phyloP scores from a whole-genome alignment of 2,329 filamentous ascomycete species.

The Penicillium sp. region DNA sequence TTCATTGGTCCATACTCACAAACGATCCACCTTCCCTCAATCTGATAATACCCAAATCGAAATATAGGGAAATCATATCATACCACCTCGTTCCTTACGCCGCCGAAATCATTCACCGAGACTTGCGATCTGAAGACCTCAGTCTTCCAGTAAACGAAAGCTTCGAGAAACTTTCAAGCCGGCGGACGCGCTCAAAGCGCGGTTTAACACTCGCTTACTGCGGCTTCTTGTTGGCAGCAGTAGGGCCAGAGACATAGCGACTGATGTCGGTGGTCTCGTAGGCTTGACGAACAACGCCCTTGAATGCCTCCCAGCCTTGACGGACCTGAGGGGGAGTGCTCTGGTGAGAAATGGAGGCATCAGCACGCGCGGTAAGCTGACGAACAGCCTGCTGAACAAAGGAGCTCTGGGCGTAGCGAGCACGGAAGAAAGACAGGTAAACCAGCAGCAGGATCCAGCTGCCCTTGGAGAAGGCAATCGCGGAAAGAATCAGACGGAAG shows the following conservation, averaged over 20 bases:
- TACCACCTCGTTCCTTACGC: background rate
- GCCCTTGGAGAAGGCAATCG: conserved; percentile 82
- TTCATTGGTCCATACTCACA: background rate
- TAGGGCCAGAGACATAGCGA: conserved; percentile 64
- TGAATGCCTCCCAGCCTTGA: conserved; percentile 77
- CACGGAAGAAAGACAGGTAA: conserved; percentile 91
- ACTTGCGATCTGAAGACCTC: background rate
- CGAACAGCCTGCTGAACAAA: conserved; percentile 86
- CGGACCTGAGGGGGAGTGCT: conserved; percentile 77
- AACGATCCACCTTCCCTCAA: background rate
- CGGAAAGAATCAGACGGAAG: conserved; percentile 76
- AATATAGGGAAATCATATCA: background rate
- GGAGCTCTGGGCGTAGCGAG: conserved; percentile 82
- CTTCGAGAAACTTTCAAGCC: background rate
- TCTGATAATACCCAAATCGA: background rate
- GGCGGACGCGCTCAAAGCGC: background rate
- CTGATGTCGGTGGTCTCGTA: conserved; percentile 76
- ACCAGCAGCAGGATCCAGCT: conserved; percentile 84
- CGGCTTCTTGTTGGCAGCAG: conserved; percentile 46
- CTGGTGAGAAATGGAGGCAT: conserved; percentile 81
- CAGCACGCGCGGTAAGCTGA: conserved; percentile 71
- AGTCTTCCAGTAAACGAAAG: background rate
- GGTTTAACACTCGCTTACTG: conserved; percentile 38
- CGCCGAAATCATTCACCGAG: background rate
- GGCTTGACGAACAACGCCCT: conserved; percentile 70